These are phyloP conservation scores for Erythrophleum fordii DNA, from an alignment of 306 rosid genomes.

Conservation along the genomic window DNA sequence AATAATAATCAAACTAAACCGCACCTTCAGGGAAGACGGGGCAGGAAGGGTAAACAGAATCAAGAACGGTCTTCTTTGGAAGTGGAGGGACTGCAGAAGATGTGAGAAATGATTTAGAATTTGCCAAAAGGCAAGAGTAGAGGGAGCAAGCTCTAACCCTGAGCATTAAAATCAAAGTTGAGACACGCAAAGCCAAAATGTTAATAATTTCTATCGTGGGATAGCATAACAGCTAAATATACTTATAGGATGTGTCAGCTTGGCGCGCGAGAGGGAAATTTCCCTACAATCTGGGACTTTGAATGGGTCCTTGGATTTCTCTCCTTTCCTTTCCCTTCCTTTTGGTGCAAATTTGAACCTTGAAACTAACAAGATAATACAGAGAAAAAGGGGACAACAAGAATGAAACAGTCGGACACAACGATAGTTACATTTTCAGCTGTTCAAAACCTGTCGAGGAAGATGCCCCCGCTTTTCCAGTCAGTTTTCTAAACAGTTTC, in stretches of 20 bases:
- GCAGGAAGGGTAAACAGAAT: conserved; percentile 8
- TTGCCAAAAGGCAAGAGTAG: conserved; percentile 20
- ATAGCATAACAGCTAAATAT: neutral
- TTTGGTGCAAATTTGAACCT: neutral
- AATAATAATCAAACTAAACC: neutral
- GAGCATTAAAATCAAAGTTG: conserved; percentile 36
- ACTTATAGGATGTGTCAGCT: neutral
- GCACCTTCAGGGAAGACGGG: conserved; percentile 34
- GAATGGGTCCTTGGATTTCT: conserved; percentile 12
- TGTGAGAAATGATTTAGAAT: conserved; percentile 21
- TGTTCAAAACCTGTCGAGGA: neutral
- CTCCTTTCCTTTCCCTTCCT: neutral
- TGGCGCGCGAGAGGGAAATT: neutral
- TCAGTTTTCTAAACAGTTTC: neutral
- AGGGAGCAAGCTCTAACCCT: conserved; percentile 31
- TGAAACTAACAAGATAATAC: neutral
- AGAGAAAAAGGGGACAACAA: neutral
- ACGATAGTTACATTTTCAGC: neutral
- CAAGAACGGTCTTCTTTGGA: conserved; percentile 21
- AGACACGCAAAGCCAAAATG: neutral
- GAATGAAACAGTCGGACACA: neutral
- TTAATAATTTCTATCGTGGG: neutral
- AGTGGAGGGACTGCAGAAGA: conserved; percentile 17
- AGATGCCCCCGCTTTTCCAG: neutral
- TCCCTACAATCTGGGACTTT: conserved; percentile 16